Evolutionary conservation across 768 basidiomycete species (phyloP), one percentile per base, ranked within the genome.

Genomic region (Russula sp.): DNA sequence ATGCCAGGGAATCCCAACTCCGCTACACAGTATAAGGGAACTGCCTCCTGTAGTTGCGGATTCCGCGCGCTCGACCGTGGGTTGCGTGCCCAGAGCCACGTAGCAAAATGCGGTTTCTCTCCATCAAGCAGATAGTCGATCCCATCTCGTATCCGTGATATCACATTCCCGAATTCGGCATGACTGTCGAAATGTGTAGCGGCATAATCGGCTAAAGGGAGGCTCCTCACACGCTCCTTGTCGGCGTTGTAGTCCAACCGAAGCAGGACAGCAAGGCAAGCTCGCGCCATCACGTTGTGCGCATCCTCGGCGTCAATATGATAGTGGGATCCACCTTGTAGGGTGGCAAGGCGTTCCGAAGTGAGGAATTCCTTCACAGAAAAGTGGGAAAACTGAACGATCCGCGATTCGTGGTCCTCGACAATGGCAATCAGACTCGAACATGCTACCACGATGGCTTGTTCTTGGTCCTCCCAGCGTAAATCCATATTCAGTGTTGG

Each of bases 321-420:
- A 52, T 47, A 20, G 22, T 39, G 9, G 31, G 13, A 16, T 22
- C 37, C 20, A 9, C 22, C 7, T 14, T 16, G 42, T 31, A 47
- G 35, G 5, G 44, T 8, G 5, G 57, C 34, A 18, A 58, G 57
- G 20, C 45, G 58, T 31, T 52, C 50, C 27, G 58, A 59, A 2
- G 50, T 59, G 11, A 59, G 34, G 14, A 32, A 59, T 8, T 59
- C 50, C 32, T 59, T 51, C 14, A 59, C 58, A 4, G 49, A 59
- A 32, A 60, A 52, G 40, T 60, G 59, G 0, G 59, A 34, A 31
- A 60, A 60, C 5, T 60, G 59, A 22, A 60, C 42, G 1, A 60
- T 8, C 7, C 51, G 59, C 6, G n/a, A 22, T n/a, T n/a, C 40
- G 11, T 20, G 1, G 14, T 47, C 6, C 5, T 22, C 16, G 20